Percentiles rank a stretch among this genome's conserved stretches.
Conservation (phyloP, 2,329 filamentous ascomycete genomes). For the Pseudogymnoascus sp. region DNA sequence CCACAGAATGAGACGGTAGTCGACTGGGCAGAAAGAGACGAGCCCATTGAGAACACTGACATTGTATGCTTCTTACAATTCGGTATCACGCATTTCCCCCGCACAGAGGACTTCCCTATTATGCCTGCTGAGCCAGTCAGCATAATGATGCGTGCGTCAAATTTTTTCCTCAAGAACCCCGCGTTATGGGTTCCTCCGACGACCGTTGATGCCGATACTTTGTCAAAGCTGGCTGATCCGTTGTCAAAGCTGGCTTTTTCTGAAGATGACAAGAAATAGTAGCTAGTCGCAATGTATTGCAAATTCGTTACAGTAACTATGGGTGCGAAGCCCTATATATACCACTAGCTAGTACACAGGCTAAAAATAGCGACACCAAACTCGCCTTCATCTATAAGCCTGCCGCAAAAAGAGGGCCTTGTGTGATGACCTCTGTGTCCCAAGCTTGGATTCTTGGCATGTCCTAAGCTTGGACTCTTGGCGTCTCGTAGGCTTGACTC, state of each 20-base stretch:
- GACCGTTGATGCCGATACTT: not conserved
- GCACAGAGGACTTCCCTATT: constrained; percentile 85
- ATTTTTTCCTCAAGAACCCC: constrained; percentile 54
- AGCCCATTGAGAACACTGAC: constrained; percentile 71
- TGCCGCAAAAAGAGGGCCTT: no score
- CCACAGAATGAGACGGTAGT: constrained; percentile 32
- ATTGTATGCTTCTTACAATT: constrained; percentile 93
- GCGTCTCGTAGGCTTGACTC: no score
- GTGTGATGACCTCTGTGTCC: no score
- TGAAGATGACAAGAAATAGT: no score
- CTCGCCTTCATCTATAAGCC: no score
- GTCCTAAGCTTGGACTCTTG: no score
- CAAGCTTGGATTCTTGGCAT: no score
- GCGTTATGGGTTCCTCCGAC: constrained; percentile 50
- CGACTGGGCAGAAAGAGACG: constrained; percentile 50
- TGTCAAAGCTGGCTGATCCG: not conserved
- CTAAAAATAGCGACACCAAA: no score
- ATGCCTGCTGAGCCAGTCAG: constrained; percentile 85
- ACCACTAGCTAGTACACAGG: no score
- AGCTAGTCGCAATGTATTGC: no score
- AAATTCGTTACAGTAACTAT: no score
- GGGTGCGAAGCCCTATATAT: no score
- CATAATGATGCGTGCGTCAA: constrained; percentile 50
- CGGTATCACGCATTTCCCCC: constrained; percentile 81
- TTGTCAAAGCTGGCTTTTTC: not conserved